phyloP scores from a whole-genome alignment of 768 basidiomycete genomes.

The Russula virescens region DNA sequence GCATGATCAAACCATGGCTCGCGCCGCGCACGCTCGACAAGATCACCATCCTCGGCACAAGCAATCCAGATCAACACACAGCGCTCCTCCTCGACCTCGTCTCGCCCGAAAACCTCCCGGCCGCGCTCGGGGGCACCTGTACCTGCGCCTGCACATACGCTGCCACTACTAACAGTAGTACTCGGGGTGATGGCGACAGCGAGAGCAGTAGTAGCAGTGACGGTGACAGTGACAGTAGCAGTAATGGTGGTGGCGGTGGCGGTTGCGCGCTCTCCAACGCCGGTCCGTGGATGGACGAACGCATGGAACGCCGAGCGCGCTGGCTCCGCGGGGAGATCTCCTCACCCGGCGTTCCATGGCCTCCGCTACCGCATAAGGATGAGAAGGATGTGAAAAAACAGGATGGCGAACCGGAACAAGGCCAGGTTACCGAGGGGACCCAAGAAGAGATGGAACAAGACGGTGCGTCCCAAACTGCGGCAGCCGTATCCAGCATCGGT shows the following conservation, averaged over 20 bases:
- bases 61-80: conserved; percentile 40
- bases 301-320: conserved; percentile 27
- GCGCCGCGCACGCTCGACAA: conserved; percentile 67
- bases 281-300: conserved; percentile 66
- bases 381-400: not conserved
- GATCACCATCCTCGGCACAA: conserved; percentile 55
- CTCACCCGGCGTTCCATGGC: conserved; percentile 18
- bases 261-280: conserved; percentile 59
- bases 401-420: not conserved
- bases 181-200: not conserved
- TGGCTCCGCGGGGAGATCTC: conserved; percentile 30
- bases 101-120: conserved; percentile 59
- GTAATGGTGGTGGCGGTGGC: conserved; percentile 33
- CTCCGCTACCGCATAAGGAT: too few relatives aligned
- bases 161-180: not conserved
- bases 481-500: not conserved
- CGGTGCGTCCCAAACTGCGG: not conserved
- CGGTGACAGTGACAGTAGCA: not conserved
- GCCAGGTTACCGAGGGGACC: not conserved
- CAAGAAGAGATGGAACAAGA: not conserved
- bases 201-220: not conserved
- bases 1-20: conserved; percentile 62
- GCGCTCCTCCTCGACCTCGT: conserved; percentile 55
- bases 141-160: conserved; percentile 37
- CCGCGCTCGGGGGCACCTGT: conserved; percentile 58